Percentiles rank a stretch among this genome's conserved stretches.
Evolutionary conservation across 768 basidiomycete genomes (phyloP).

Genomic region (Rhizopogon roseolus): DNA sequence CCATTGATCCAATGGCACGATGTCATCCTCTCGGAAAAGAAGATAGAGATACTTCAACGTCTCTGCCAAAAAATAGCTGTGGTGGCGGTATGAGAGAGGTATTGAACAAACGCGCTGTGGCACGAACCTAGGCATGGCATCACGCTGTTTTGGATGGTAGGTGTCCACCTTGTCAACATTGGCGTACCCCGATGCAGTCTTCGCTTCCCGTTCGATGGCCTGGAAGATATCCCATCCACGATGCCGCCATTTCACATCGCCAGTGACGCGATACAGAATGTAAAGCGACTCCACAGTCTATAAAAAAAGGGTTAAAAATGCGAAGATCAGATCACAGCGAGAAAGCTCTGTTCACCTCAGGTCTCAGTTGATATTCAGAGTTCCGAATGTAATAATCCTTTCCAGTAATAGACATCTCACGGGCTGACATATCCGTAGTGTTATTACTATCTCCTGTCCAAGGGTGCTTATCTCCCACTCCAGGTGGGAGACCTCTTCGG

Average conservation of each 20-base stretch:
- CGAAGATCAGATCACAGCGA: not conserved
- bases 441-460: conserved; percentile 22
- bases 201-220: conserved; percentile 56
- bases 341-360: conserved; percentile 48
- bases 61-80: conserved; percentile 51
- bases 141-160: conserved; percentile 32
- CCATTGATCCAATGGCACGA: conserved; percentile 48
- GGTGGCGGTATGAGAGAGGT: not conserved
- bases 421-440: conserved; percentile 10
- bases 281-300: conserved; percentile 75
- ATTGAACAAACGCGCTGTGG: conserved; percentile 8
- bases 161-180: conserved; percentile 46
- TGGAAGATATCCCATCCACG: conserved; percentile 70
- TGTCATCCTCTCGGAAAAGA: conserved; percentile 61
- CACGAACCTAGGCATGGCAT: conserved; percentile 74
- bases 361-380: conserved; percentile 54
- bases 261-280: conserved; percentile 66
- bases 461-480: conserved; percentile 35
- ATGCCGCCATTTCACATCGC: conserved; percentile 63
- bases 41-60: conserved; percentile 74
- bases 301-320: not conserved
- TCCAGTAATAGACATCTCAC: conserved; percentile 17
- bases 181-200: conserved; percentile 59
- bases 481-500: conserved; percentile 45
- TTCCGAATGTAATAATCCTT: conserved; percentile 53